A percentile compares a stretch with the other conserved stretches of the same genome.
Evolutionary conservation across 805 yeast genomes (phyloP).

Genomic region (Candida palmyrensis): DNA sequence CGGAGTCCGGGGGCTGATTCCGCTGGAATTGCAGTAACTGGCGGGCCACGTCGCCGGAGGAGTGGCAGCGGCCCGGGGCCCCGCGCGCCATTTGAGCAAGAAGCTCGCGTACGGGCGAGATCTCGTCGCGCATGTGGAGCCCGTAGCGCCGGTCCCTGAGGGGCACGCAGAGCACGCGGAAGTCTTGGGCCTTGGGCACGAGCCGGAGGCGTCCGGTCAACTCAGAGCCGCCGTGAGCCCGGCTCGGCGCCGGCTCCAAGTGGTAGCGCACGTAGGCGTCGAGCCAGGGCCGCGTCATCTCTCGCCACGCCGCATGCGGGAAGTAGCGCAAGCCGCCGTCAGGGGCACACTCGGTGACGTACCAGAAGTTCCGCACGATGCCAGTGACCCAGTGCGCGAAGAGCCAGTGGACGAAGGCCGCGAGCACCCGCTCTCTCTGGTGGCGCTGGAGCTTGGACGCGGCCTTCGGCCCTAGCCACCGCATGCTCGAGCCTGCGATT

Average conservation of each 20-base stretch:
- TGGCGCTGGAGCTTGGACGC: conserved; percentile 18
- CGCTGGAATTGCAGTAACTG: neutral
- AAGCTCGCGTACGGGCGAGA: conserved; percentile 38
- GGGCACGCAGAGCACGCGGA: conserved; percentile 59
- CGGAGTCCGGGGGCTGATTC: neutral
- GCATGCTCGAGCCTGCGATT: conserved; percentile 40
- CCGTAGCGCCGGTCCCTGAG: conserved; percentile 11
- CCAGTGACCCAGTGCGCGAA: conserved; percentile 41
- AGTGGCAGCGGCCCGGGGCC: conserved; percentile 19
- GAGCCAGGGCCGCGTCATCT: conserved; percentile 37
- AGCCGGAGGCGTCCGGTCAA: conserved; percentile 42
- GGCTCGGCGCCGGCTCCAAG: too few species aligned
- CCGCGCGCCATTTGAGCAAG: conserved; percentile 7
- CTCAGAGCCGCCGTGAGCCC: conserved; percentile 5
- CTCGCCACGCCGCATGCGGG: conserved; percentile 55
- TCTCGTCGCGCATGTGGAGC: conserved; percentile 27
- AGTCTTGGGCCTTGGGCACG: conserved; percentile 57
- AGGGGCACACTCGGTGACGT: conserved; percentile 49
- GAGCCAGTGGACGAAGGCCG: conserved; percentile 54
- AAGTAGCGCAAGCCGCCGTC: conserved; percentile 38
- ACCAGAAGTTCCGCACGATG: conserved; percentile 52
- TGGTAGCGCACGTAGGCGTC: conserved; percentile 26
- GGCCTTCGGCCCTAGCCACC: conserved; percentile 41
- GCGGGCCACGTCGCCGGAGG: conserved; percentile 40
- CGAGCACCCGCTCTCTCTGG: conserved; percentile 17